Evolutionary conservation across 148 eudicot genomes (phyloP).

Genomic region (Chenopodium berlandieri): DNA sequence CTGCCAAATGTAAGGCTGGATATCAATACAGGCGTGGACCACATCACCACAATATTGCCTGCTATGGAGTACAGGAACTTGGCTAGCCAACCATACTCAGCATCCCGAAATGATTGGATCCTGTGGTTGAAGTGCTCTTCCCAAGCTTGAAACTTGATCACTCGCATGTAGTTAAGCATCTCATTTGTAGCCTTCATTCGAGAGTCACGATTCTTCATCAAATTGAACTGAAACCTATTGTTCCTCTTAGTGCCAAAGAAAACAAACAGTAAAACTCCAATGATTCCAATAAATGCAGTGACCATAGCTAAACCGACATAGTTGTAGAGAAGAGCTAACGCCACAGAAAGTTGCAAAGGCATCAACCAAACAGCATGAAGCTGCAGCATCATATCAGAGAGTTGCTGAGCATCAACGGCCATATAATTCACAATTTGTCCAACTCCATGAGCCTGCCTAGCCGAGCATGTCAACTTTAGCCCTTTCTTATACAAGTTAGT

Average conservation of each 20-base stretch:
- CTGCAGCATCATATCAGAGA: conserved; percentile 91
- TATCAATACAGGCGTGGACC: conserved; percentile 70
- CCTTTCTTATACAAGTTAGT: conserved; percentile 91
- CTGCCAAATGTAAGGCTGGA: conserved; percentile 72
- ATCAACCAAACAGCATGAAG: conserved; percentile 78
- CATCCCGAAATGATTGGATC: conserved; percentile 56
- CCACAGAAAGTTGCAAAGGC: conserved; percentile 74
- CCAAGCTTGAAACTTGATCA: conserved; percentile 97
- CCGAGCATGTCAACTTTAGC: conserved; percentile 68
- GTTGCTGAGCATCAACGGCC: conserved; percentile 97
- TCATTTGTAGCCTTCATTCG: conserved; percentile 94
- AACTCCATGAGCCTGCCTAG: conserved; percentile 82
- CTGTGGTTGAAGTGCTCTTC: conserved; percentile 77
- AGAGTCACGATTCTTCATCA: conserved; percentile 67
- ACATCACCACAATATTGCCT: conserved; percentile 61
- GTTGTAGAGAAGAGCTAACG: conserved; percentile 52
- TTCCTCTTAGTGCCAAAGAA: conserved; percentile 50
- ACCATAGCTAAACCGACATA: conserved; percentile 52
- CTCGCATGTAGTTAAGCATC: conserved; percentile 93
- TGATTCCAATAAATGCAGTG: conserved; percentile 51
- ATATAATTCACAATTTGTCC: conserved; percentile 94
- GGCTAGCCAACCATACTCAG: conserved; percentile 72
- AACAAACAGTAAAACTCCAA: conserved; percentile 48
- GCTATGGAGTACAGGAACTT: conserved; percentile 69
- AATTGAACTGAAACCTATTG: conserved; percentile 54